Base-by-base conservation (phyloP, 805 yeast species). In the Saturnispora besseyi region DNA sequence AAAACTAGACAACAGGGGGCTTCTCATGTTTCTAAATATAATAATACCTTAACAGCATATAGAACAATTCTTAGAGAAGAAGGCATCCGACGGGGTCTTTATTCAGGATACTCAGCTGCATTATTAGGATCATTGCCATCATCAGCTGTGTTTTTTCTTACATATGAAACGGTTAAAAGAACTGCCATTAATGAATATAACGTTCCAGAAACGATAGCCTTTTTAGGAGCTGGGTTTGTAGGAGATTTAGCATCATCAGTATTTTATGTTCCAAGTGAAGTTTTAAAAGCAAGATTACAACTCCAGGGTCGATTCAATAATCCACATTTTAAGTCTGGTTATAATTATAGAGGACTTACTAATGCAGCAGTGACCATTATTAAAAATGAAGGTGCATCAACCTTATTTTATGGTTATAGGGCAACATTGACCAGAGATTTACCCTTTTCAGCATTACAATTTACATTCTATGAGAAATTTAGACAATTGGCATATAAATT, bases 1-100 rank as follows among this genome's bases (percentile, higher is more conserved):
- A 93, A 93, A 64, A 93, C 99, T 2, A 74, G 99, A 54, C 99
- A 93, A 64, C 99, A 93, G 63, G 98, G 96, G n/a, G 86, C 95
- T 4, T 82, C 86, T 22, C 71, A 74, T 55, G 75, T 75, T 21
- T 55, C 70, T 6, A 84, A 87, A 64, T 91, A 91, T 65, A 75
- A 70, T 52, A 81, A 77, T 58, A 88, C 89, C 82, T 59, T 83
- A 8, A 76, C 79, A 10, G 96, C 97, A 0, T 88, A 85, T 59
- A 54, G 67, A 28, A 82, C 91, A 0, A 84, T 93, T n/a, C 67
- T 84, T 45, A 62, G 73, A 40, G 87, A 91, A 59, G 99, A 93
- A 71, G 99, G 99, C 0, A 56, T 93, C 8, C 64, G 76, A 45
- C 75, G 83, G 51, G 99, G 99, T 0, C 69, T 93, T 5, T 93